Evolutionary conservation across 257 asterid species (phyloP).

Genomic region (Nicotiana attenuata): DNA sequence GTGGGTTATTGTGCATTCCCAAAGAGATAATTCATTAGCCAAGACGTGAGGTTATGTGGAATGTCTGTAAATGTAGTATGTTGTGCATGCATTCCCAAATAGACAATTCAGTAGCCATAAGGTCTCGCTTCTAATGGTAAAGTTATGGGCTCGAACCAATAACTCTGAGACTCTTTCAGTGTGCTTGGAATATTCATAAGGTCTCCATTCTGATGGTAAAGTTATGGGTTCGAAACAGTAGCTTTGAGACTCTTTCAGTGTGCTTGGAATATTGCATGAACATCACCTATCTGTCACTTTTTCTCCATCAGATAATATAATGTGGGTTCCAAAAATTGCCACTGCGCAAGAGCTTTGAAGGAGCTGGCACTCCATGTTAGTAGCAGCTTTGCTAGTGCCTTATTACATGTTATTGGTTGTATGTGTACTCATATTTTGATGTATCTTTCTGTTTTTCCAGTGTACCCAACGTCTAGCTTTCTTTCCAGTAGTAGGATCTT

Average conservation of each 20-base stretch:
- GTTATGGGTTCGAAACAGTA: no score
- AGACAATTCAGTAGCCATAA: no score
- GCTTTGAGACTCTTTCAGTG: constrained; percentile 27
- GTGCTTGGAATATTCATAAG: no score
- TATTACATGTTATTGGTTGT: neutral
- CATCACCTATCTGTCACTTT: constrained; percentile 71
- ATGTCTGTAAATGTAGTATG: no score
- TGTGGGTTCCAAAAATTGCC: constrained; percentile 36
- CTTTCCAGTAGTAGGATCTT: neutral
- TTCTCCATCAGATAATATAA: constrained; percentile 72
- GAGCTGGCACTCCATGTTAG: neutral
- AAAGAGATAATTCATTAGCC: no score
- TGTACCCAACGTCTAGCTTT: neutral
- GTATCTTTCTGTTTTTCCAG: neutral
- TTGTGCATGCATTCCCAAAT: no score
- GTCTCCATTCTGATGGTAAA: no score
- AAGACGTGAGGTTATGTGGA: no score
- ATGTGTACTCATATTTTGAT: neutral
- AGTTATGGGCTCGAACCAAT: no score
- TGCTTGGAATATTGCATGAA: constrained; percentile 55
- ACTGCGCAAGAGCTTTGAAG: neutral
- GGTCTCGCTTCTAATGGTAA: no score
- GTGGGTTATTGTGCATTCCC: no score
- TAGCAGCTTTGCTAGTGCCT: neutral
- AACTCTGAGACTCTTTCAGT: no score